Base-by-base conservation (phyloP, 768 basidiomycete genomes). In the Trametes coccinea region DNA sequence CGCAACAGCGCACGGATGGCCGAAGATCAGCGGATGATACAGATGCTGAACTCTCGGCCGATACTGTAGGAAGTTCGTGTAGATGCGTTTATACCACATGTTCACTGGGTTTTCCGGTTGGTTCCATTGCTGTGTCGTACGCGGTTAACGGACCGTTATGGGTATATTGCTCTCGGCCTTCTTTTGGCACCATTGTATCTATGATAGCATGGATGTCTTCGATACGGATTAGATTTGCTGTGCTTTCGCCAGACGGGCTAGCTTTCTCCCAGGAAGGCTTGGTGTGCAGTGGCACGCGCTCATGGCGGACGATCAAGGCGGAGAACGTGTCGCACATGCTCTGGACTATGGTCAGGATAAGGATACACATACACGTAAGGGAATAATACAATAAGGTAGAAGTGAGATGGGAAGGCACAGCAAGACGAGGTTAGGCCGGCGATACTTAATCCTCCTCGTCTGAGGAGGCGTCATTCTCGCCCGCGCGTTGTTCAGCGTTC, bases 401-500 rank as follows among this genome's bases (percentile, higher is more conserved):
- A 53, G 60, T 48, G 53, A 55, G 34, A 62, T 54, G 50, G 58
- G 34, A 64, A 29, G 31, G 41, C 53, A 64, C 16, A 61, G 48
- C 46, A 55, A 50, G 41, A 33, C 22, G 55, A 46, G 47, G 61
- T 40, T 58, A 53, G 43, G 45, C 61, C 44, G 40, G 52, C 30
- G 40, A 39, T 22, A 30, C 46, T 77, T 73, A 83, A 62, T 87
- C 84, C 59, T 89, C 87, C 55, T 89, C 88, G 70, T 88, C 86
- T 56, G 82, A 86, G 45, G 78, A 71, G 53, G 83, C 85, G 31
- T 82, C 80, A 4, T 73, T 77, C 56, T 82, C 81, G 59, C 82
- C 82, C 41, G 78, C 79, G 60, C 77, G 76, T 69, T 87, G 86
- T 69, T 91, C 84, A 1, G 90, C 92, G 41, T 83, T 88, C 87